A percentile compares a stretch with the other conserved stretches of the same genome.
Evolutionary conservation across 768 basidiomycete genomes (phyloP).

Genomic region (Pleurotus djamor): DNA sequence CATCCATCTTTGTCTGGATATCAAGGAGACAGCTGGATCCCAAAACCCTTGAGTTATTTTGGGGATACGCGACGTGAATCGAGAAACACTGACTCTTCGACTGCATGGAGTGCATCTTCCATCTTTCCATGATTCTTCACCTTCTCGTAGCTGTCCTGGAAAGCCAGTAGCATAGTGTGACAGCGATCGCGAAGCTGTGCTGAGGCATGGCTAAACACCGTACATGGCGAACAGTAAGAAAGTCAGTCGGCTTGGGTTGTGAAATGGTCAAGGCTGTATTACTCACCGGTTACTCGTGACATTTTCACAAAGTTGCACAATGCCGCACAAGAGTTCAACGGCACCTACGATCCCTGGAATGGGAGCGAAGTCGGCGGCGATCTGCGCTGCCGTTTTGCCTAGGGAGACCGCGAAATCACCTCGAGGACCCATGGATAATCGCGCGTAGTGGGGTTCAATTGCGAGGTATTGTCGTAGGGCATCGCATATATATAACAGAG

Average conservation of each 20-base stretch:
- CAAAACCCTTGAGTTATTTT: background rate
- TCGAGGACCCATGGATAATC: background rate
- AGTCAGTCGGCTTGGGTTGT: background rate
- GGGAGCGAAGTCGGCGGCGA: constrained; percentile 43
- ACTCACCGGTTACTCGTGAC: constrained; percentile 46
- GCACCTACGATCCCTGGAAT: constrained; percentile 45
- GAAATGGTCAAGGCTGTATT: background rate
- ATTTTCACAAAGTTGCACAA: constrained; percentile 45
- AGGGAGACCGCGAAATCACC: background rate
- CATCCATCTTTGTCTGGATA: constrained; percentile 38
- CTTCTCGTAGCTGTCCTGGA: constrained; percentile 14
- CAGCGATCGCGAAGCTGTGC: constrained; percentile 12
- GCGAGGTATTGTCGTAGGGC: background rate
- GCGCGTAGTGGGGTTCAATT: background rate
- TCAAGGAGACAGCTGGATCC: constrained; percentile 22
- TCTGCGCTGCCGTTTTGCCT: constrained; percentile 38
- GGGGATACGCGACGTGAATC: constrained; percentile 5
- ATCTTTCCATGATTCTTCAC: constrained; percentile 32
- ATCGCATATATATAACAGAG: background rate
- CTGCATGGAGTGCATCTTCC: constrained; percentile 25
- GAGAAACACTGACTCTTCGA: constrained; percentile 27
- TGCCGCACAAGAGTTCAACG: constrained; percentile 36
- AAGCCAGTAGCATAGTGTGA: constrained; percentile 6
- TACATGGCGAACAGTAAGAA: background rate
- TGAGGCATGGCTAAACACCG: constrained; percentile 5